phyloP scores from a whole-genome alignment of 2,329 filamentous ascomycete genomes.

The Sordariomycetes sp. region DNA sequence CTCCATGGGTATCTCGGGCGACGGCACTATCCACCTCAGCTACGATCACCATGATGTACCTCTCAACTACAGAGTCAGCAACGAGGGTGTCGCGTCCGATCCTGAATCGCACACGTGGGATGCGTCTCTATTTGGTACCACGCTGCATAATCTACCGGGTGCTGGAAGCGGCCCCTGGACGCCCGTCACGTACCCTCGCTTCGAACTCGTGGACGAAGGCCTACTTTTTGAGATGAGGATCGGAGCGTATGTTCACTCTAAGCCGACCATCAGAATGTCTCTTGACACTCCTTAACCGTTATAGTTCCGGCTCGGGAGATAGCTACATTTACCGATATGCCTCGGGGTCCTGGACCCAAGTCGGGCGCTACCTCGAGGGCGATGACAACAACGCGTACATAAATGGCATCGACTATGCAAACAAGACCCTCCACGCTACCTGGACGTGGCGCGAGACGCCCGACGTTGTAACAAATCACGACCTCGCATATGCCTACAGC shows the following conservation, averaged over 20 bases:
- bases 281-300: neutral
- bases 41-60: constrained; percentile 12
- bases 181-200: constrained; percentile 10
- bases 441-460: constrained; percentile 10
- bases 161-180: constrained; percentile 6
- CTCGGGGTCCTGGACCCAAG: constrained; percentile 6
- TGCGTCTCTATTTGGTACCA: constrained; percentile 7
- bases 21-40: constrained; percentile 10
- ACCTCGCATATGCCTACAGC: constrained; percentile 9
- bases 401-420: constrained; percentile 8
- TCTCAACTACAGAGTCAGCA: constrained; percentile 10
- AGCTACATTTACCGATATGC: constrained; percentile 10
- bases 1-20: constrained; percentile 10
- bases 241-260: constrained; percentile 3
- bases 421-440: constrained; percentile 8
- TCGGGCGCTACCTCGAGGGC: constrained; percentile 9
- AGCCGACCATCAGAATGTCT: neutral
- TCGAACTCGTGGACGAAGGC: constrained; percentile 8
- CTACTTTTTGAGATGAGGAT: constrained; percentile 10
- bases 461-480: constrained; percentile 10
- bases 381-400: constrained; percentile 11
- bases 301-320: constrained; percentile 8
- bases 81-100: constrained; percentile 5
- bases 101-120: constrained; percentile 6
- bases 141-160: constrained; percentile 8